A percentile compares a stretch with the other conserved stretches of the same genome.
Evolutionary conservation across 176 grass and related monocot genomes (phyloP).

Genomic region (Eremochloa ophiuroides): DNA sequence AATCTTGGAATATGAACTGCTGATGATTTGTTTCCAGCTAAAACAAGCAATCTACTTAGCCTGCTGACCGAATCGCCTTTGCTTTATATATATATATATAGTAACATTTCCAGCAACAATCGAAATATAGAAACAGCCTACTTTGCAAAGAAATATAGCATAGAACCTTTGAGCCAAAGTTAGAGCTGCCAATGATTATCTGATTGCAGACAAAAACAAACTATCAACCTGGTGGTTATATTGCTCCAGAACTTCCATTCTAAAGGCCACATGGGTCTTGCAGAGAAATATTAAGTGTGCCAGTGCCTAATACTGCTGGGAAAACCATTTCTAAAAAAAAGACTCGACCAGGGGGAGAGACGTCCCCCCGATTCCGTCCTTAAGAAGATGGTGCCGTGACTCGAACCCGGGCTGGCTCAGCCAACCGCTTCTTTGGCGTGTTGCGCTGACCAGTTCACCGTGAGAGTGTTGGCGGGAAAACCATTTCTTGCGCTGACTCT

Average conservation of each 20-base stretch:
- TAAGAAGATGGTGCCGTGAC: too few species aligned
- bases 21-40: constrained; percentile 12
- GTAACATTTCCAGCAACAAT: constrained; percentile 1
- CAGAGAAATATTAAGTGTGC: background rate
- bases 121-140: constrained; percentile 5
- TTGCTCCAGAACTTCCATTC: constrained; percentile 1
- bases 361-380: too few species aligned
- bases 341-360: too few species aligned
- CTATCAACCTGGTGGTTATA: background rate
- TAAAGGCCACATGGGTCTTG: background rate
- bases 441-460: too few species aligned
- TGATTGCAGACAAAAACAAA: background rate
- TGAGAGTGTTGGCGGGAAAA: too few species aligned
- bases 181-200: background rate
- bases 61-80: background rate
- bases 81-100: constrained; percentile 20
- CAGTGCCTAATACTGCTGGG: background rate
- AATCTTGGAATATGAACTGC: background rate
- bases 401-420: too few species aligned
- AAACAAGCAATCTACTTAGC: background rate
- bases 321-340: too few species aligned
- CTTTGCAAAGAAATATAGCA: constrained; percentile 1
- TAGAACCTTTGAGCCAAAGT: background rate
- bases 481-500: background rate
- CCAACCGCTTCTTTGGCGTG: too few species aligned